Evolutionary conservation across 371 early-diverging fungal genomes (phyloP).

Genomic region (Lichtheimia ramosa): DNA sequence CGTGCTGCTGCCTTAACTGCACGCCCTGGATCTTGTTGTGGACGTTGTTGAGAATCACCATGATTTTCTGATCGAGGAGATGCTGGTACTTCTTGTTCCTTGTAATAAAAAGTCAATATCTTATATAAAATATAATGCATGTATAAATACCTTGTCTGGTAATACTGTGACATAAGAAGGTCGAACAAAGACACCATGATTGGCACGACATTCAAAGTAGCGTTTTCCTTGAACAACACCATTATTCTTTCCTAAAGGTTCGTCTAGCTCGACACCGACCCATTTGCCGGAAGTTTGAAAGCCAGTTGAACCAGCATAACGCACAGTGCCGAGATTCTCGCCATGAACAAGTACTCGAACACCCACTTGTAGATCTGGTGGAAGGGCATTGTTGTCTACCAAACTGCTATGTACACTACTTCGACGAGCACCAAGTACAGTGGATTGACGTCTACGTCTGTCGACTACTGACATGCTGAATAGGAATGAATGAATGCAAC

Average conservation of each 20-base stretch:
- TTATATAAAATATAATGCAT: neutral
- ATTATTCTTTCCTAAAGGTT: conserved; percentile 74
- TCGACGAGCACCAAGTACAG: conserved; percentile 14
- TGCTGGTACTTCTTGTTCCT: conserved; percentile 8
- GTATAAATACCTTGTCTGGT: conserved; percentile 4
- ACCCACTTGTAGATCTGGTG: conserved; percentile 29
- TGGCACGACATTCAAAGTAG: conserved; percentile 77
- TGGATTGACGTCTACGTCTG: conserved; percentile 15
- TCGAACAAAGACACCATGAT: conserved; percentile 85
- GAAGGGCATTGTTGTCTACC: conserved; percentile 3
- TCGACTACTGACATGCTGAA: conserved; percentile 13
- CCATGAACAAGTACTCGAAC: conserved; percentile 65
- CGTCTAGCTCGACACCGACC: conserved; percentile 80
- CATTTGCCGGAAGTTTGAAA: conserved; percentile 74
- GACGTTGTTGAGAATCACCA: conserved; percentile 12
- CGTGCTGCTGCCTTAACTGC: conserved; percentile 15
- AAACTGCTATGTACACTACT: conserved; percentile 12
- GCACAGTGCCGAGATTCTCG: conserved; percentile 57
- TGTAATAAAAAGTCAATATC: neutral
- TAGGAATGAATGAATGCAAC: neutral
- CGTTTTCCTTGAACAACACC: conserved; percentile 77
- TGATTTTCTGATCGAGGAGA: conserved; percentile 16
- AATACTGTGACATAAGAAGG: conserved; percentile 63
- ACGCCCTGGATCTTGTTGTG: conserved; percentile 17
- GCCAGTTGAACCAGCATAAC: conserved; percentile 68